Evolutionary conservation across 192 early-diverging fungal genomes (phyloP).

Genomic region (Rhizophagus prolifer): DNA sequence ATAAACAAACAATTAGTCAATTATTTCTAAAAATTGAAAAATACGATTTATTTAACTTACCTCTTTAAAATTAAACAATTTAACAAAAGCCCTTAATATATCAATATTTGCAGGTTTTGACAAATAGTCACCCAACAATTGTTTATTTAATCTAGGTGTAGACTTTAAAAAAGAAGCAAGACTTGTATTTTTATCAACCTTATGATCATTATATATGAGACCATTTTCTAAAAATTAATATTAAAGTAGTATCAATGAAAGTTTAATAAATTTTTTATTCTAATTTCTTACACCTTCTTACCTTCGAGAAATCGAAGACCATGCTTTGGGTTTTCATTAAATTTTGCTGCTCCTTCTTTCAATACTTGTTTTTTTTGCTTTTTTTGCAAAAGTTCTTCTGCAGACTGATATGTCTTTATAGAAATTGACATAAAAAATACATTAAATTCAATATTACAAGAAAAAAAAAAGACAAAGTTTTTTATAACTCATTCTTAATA

Average conservation of each 20-base stretch:
- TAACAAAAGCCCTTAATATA: slow-evolving; percentile 81
- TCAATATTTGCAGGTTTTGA: slow-evolving; percentile 83
- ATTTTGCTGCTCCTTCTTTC: slow-evolving; percentile 73
- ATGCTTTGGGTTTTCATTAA: slow-evolving; percentile 85
- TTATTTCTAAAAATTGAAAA: neutral
- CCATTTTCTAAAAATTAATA: slow-evolving; percentile 30
- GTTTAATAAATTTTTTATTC: neutral
- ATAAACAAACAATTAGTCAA: neutral
- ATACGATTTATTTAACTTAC: slow-evolving; percentile 41
- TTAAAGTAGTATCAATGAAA: neutral
- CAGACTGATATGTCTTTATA: slow-evolving; percentile 18
- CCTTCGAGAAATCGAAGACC: slow-evolving; percentile 82
- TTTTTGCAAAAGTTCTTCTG: slow-evolving; percentile 40
- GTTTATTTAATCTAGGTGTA: slow-evolving; percentile 87
- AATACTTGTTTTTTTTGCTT: slow-evolving; percentile 79
- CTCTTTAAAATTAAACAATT: slow-evolving; percentile 84
- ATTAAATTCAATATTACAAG: neutral
- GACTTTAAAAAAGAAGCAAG: slow-evolving; percentile 76
- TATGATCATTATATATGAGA: slow-evolving; percentile 42
- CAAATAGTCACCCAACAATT: slow-evolving; percentile 83
- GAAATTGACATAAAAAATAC: neutral
- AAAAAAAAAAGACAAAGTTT: neutral
- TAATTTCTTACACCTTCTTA: neutral
- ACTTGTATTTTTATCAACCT: slow-evolving; percentile 50
- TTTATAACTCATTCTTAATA: neutral